These are phyloP conservation scores for Fusarium acutatum DNA, from an alignment of 2,329 filamentous ascomycete species.

Conservation along the genomic window DNA sequence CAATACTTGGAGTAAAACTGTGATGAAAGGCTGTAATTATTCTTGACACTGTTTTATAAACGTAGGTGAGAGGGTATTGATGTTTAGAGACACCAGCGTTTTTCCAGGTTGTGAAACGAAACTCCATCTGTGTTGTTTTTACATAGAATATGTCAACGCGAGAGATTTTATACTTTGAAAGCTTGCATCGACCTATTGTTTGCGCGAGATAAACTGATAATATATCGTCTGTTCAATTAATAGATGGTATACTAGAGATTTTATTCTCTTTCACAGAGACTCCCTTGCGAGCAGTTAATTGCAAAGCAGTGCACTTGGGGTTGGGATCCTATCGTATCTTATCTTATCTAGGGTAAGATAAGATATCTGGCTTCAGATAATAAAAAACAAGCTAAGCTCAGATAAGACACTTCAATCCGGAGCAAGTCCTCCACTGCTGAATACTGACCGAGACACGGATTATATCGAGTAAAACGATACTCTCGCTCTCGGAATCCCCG, in stretches of 20 bases:
- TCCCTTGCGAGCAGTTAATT: not conserved
- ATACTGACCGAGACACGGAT: not conserved
- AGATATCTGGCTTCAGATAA: not conserved
- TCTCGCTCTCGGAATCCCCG: not conserved
- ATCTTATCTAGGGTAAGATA: not conserved
- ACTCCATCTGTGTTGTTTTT: too few relatives aligned
- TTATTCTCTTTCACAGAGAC: too few relatives aligned
- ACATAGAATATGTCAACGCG: too few relatives aligned
- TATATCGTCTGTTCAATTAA: fast-evolving
- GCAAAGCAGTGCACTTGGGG: too few relatives aligned
- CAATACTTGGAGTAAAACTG: fast-evolving
- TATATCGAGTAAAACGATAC: fast-evolving
- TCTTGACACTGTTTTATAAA: fast-evolving
- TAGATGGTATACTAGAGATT: too few relatives aligned
- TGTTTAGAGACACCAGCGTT: too few relatives aligned
- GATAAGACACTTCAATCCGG: not conserved
- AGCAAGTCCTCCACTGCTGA: not conserved
- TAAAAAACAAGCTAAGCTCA: not conserved
- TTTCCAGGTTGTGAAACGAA: too few relatives aligned
- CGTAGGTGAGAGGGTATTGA: too few relatives aligned
- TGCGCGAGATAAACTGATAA: not conserved
- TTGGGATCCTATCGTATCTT: not conserved
- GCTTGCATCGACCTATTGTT: not conserved
- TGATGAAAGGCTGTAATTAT: fast-evolving
- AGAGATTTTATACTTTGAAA: too few relatives aligned